A percentile compares a stretch with the other conserved stretches of the same genome.
These are phyloP conservation scores for Encephalitozoon intestinalis DNA, from an alignment of 371 early-diverging fungal genomes.

Conservation along the genomic window DNA sequence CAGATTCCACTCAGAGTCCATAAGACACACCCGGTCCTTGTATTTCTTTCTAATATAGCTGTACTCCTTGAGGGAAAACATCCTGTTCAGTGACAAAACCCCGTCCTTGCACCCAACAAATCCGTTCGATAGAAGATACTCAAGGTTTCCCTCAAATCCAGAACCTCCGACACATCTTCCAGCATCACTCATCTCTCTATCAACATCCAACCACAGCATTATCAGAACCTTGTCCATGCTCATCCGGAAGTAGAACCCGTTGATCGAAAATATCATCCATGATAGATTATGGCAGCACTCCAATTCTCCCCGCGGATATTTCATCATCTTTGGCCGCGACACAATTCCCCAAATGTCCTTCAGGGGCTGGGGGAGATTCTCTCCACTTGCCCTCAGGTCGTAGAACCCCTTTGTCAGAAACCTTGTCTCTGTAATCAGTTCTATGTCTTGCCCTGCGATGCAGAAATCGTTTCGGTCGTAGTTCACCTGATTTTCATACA, in stretches of 20 bases:
- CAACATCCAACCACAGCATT: slow-evolving; percentile 5
- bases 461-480: not conserved
- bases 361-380: not conserved
- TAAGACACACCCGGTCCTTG: not conserved
- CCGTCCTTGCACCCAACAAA: not conserved
- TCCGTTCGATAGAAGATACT: slow-evolving; percentile 2
- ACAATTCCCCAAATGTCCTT: not conserved
- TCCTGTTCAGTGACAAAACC: not conserved
- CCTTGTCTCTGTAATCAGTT: not conserved
- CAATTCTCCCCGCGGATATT: slow-evolving; percentile 4
- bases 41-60: not conserved
- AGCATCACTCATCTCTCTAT: not conserved
- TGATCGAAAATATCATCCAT: slow-evolving; percentile 22
- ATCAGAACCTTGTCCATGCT: slow-evolving; percentile 12
- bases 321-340: not conserved
- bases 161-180: not conserved
- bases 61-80: not conserved
- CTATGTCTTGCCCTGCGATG: not conserved
- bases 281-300: slow-evolving; percentile 11
- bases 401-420: slow-evolving; percentile 33
- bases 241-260: slow-evolving; percentile 13
- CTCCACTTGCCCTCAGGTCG: slow-evolving; percentile 5
- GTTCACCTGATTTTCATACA: not conserved
- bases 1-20: not conserved
- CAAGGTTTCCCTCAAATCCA: not conserved